Evolutionary conservation across 2,329 filamentous ascomycete species (phyloP).

Genomic region (Penicillium sp.): DNA sequence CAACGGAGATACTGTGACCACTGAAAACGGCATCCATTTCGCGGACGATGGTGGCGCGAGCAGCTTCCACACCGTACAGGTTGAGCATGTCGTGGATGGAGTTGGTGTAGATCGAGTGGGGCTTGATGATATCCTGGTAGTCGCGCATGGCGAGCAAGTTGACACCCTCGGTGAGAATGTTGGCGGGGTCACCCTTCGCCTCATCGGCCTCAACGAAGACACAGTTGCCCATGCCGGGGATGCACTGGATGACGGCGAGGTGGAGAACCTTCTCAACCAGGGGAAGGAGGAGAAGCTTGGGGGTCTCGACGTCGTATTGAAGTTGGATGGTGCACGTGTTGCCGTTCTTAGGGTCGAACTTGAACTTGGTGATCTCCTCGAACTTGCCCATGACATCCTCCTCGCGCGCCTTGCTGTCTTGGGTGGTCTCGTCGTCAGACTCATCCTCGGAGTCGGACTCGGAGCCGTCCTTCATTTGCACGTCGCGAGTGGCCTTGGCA

Average conservation of each 20-base stretch:
- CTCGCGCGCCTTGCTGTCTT: slow-evolving; percentile 54
- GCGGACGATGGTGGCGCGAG: slow-evolving; percentile 77
- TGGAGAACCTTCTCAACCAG: slow-evolving; percentile 79
- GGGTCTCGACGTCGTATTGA: slow-evolving; percentile 73
- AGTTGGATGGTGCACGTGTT: slow-evolving; percentile 77
- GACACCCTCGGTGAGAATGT: slow-evolving; percentile 75
- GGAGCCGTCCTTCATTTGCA: slow-evolving; percentile 33
- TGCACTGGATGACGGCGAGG: slow-evolving; percentile 81
- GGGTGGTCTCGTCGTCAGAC: slow-evolving; percentile 41
- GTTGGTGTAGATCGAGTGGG: slow-evolving; percentile 84
- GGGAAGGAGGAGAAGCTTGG: slow-evolving; percentile 90
- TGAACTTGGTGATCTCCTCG: slow-evolving; percentile 70
- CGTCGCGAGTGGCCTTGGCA: slow-evolving; percentile 34
- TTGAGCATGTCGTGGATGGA: slow-evolving; percentile 82
- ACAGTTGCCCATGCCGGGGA: slow-evolving; percentile 72
- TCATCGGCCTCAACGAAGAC: slow-evolving; percentile 62
- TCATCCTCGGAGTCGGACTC: slow-evolving; percentile 39
- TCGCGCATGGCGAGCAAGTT: slow-evolving; percentile 90
- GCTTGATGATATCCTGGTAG: slow-evolving; percentile 80
- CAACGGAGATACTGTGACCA: slow-evolving; percentile 87
- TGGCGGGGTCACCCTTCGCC: slow-evolving; percentile 48
- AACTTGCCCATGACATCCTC: slow-evolving; percentile 63
- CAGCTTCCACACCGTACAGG: slow-evolving; percentile 91
- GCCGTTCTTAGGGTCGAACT: slow-evolving; percentile 72
- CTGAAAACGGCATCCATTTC: slow-evolving; percentile 85